Evolutionary conservation across 495 filamentous ascomycete species (phyloP), one percentile per base, ranked within the genome.

Genomic region (Talaromyces thailandensis): DNA sequence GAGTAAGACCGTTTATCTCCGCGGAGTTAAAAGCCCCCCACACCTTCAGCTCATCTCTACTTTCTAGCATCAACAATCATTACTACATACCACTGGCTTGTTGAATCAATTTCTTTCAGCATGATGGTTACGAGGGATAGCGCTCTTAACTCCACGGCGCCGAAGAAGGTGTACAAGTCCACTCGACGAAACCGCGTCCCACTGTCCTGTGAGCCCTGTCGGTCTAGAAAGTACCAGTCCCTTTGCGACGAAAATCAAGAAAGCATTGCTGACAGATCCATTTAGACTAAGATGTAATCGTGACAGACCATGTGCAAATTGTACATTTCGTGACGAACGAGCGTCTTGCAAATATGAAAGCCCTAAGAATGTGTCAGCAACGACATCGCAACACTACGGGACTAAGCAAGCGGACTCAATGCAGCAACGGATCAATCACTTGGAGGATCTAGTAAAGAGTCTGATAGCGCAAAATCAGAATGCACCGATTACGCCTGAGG

Each of bases 181-280:
- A 48, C 12, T 45, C 59, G 59, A 25, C 59, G 59, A 9, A 50
- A 50, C n/a, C 59, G 59, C n/a, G 24, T 61, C 28, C 59, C 59
- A 23, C 43, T 61, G 7, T 61, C 59, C 29, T 61, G 59, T 61
- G 59, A 61, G 21, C 43, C 59, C 11, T 61, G 59, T 18, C 59
- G 59, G 11, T 29, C 45, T 31, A 48, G 59, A 52, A 61, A 61
- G 59, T 61, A 35, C 21, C 35, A 40, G 18, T 11, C 57, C 31
- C 18, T 2, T 35, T 59, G 11, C 3, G 7, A 21, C 37, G 16
- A 3, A 12, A 12, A 21, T 31, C 1, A 48, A 12, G 9, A 28
- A 59, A 12, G 29, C 8, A 24, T 2, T 48, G 57, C 57, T 59
- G 57, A 59, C 57, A 35, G 16, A 37, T 23, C 23, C 9, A 8